Evolutionary conservation across 208 protist species (phyloP).

Genomic region (Cochliopodium minus): DNA sequence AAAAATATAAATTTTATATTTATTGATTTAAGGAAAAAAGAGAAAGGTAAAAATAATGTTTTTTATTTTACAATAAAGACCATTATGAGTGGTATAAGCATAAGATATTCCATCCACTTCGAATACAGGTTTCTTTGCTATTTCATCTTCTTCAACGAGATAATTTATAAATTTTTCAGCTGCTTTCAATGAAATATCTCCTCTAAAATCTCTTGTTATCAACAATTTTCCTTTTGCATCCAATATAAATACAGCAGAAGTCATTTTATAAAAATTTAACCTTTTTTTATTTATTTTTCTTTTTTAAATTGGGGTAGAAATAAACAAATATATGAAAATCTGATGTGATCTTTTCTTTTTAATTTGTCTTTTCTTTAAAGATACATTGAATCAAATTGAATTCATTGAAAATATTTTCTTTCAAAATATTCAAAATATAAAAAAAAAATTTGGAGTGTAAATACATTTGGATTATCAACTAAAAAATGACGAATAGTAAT

Average conservation of each 20-base stretch:
- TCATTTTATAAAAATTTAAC: too few relatives aligned
- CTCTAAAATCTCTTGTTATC: slow-evolving; percentile 81
- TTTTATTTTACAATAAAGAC: slow-evolving; percentile 55
- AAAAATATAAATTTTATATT: not conserved
- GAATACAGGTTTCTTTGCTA: slow-evolving; percentile 65
- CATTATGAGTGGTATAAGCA: slow-evolving; percentile 75
- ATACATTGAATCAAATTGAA: too few relatives aligned
- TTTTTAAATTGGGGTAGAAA: too few relatives aligned
- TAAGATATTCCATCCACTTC: slow-evolving; percentile 71
- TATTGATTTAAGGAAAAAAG: not conserved
- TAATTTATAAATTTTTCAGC: slow-evolving; percentile 52
- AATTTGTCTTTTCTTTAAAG: too few relatives aligned
- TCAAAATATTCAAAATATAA: too few relatives aligned
- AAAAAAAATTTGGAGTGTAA: too few relatives aligned
- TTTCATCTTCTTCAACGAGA: slow-evolving; percentile 75
- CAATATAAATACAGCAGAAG: slow-evolving; percentile 71
- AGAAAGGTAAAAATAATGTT: not conserved
- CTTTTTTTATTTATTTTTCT: too few relatives aligned
- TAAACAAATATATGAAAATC: too few relatives aligned
- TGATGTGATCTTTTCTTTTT: too few relatives aligned
- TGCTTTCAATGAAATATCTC: slow-evolving; percentile 64
- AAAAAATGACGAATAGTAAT: too few relatives aligned
- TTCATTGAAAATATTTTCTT: too few relatives aligned
- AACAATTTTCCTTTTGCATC: slow-evolving; percentile 74
- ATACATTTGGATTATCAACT: too few relatives aligned